These are phyloP conservation scores for Penicillium desertorum DNA, from an alignment of 495 filamentous ascomycete genomes.

Conservation along the genomic window DNA sequence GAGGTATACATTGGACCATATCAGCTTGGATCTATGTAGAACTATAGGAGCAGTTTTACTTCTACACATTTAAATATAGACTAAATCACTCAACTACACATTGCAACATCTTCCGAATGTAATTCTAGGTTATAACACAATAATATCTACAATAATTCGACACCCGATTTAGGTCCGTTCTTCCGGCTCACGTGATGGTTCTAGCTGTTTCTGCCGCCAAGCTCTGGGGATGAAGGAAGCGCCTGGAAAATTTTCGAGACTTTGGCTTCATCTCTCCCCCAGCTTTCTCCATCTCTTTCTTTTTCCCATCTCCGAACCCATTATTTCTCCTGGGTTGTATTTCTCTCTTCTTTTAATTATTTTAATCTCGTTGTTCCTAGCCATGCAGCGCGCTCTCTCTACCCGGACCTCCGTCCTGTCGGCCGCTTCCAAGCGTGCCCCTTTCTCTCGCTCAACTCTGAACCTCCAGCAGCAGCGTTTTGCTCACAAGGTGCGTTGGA, in stretches of 20 bases:
- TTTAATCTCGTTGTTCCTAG: conserved; percentile 34
- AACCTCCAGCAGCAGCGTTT: conserved; percentile 83
- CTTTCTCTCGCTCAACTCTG: conserved; percentile 50
- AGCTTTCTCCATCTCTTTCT: conserved; percentile 29
- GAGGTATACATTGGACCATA: background rate
- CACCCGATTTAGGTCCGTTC: conserved; percentile 4
- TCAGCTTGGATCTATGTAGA: background rate
- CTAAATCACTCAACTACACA: background rate
- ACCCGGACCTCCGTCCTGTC: conserved; percentile 69
- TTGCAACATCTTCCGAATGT: background rate
- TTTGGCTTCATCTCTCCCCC: conserved; percentile 46
- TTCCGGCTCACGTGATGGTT: conserved; percentile 42
- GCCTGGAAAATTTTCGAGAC: conserved; percentile 54
- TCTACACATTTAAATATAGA: background rate
- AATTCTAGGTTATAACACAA: background rate
- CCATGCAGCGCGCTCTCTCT: conserved; percentile 73
- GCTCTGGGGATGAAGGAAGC: conserved; percentile 48
- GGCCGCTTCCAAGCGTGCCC: conserved; percentile 57
- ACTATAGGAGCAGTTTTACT: background rate
- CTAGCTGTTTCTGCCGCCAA: conserved; percentile 50
- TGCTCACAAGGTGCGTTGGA: conserved; percentile 79
- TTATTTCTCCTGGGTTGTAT: conserved; percentile 27
- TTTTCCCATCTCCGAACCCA: conserved; percentile 19
- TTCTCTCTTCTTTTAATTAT: conserved; percentile 26
- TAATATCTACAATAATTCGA: background rate